Conservation (phyloP, 176 grass and related monocot species). For the Ensete glaucum region DNA sequence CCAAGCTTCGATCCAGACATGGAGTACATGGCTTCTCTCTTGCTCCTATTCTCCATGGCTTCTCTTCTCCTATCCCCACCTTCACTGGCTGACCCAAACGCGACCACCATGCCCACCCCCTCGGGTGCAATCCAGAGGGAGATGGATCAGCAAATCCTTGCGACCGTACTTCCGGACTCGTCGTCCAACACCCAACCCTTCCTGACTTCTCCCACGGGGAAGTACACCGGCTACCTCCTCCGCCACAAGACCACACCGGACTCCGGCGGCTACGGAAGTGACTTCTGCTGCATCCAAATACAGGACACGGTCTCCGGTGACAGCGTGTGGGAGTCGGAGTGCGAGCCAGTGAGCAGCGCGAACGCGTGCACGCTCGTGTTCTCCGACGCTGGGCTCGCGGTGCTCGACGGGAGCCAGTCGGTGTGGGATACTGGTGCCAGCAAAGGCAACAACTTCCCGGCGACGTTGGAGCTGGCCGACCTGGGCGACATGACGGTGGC, state of each 20-base stretch:
- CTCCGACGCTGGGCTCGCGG: slow-evolving; percentile 59
- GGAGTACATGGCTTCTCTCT: not conserved
- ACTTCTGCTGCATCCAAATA: slow-evolving; percentile 84
- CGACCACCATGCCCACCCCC: slow-evolving; percentile 12
- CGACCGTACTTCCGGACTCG: slow-evolving; percentile 35
- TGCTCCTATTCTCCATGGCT: slow-evolving; percentile 11
- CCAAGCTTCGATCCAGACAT: not conserved
- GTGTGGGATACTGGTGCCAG: slow-evolving; percentile 48
- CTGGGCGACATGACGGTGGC: slow-evolving; percentile 75
- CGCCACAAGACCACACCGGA: slow-evolving; percentile 38
- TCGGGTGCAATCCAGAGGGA: slow-evolving; percentile 42
- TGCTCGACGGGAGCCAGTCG: slow-evolving; percentile 62
- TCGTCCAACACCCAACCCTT: slow-evolving; percentile 35
- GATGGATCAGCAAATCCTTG: slow-evolving; percentile 73
- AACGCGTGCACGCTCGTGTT: slow-evolving; percentile 72
- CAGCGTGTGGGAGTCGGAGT: slow-evolving; percentile 76
- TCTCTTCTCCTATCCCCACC: not conserved
- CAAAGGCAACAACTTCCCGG: slow-evolving; percentile 50
- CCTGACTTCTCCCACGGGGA: slow-evolving; percentile 58
- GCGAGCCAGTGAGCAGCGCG: slow-evolving; percentile 53
- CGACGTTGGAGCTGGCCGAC: slow-evolving; percentile 70
- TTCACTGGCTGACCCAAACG: not conserved
- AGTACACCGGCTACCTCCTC: slow-evolving; percentile 58
- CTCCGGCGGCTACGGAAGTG: slow-evolving; percentile 55
- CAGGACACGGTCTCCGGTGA: slow-evolving; percentile 13